Conservation (phyloP, 2,329 filamentous ascomycete genomes). For the Penicillium sp. region DNA sequence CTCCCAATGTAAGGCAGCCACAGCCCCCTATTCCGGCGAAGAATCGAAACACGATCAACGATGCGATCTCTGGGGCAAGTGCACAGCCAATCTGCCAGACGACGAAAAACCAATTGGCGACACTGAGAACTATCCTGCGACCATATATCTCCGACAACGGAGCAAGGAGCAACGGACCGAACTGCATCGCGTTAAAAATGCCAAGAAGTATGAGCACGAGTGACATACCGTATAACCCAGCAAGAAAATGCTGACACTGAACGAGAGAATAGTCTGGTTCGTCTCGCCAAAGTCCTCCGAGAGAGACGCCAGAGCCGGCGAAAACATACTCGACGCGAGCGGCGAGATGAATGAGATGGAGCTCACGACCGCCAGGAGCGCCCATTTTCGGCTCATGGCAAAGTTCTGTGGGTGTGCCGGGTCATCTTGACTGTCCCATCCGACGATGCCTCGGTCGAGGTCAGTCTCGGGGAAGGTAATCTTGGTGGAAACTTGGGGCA, state of each 20-base stretch:
- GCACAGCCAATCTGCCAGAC: slow-evolving; percentile 67
- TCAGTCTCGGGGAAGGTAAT: slow-evolving; percentile 43
- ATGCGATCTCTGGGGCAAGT: slow-evolving; percentile 60
- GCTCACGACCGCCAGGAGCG: slow-evolving; percentile 32
- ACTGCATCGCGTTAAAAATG: neutral
- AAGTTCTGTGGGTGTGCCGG: slow-evolving; percentile 64
- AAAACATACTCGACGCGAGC: slow-evolving; percentile 40
- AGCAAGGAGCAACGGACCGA: slow-evolving; percentile 68
- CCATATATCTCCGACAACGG: slow-evolving; percentile 70
- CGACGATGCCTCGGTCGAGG: slow-evolving; percentile 60
- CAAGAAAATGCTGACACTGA: slow-evolving; percentile 37
- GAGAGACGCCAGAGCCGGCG: slow-evolving; percentile 33
- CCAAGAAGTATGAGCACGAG: neutral
- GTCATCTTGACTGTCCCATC: slow-evolving; percentile 65
- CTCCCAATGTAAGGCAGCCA: slow-evolving; percentile 47
- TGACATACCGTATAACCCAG: slow-evolving; percentile 35
- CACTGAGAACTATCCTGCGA: slow-evolving; percentile 63
- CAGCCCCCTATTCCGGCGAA: slow-evolving; percentile 57
- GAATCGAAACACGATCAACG: slow-evolving; percentile 67
- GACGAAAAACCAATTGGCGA: slow-evolving; percentile 62
- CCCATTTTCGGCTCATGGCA: slow-evolving; percentile 30
- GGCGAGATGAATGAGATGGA: slow-evolving; percentile 37
- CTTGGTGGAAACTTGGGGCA: neutral
- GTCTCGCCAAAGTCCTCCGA: slow-evolving; percentile 27
- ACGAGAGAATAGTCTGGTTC: slow-evolving; percentile 32